Evolutionary conservation across 2,329 filamentous ascomycete genomes (phyloP).

Genomic region (Trichoderma endophyticum): DNA sequence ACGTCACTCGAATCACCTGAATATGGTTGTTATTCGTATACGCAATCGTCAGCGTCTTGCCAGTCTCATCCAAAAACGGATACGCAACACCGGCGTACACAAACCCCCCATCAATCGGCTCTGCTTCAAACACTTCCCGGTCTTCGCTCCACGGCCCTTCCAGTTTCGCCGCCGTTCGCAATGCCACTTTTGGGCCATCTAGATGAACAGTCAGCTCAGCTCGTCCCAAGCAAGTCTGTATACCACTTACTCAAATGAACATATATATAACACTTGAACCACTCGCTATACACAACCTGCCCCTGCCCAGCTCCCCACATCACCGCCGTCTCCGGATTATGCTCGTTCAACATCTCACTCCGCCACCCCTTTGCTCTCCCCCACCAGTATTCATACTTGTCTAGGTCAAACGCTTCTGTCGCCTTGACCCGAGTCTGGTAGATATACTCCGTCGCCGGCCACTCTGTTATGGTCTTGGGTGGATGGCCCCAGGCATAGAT

Average conservation of each 20-base stretch:
- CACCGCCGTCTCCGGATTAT: constrained; percentile 36
- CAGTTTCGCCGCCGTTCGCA: constrained; percentile 25
- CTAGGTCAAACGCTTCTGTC: constrained; percentile 35
- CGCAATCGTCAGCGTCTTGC: constrained; percentile 36
- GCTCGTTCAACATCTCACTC: constrained; percentile 29
- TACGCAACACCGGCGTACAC: constrained; percentile 39
- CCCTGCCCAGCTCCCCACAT: constrained; percentile 39
- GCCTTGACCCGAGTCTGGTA: constrained; percentile 38
- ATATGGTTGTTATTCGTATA: constrained; percentile 41
- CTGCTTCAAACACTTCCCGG: constrained; percentile 34
- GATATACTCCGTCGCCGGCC: constrained; percentile 29
- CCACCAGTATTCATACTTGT: constrained; percentile 42
- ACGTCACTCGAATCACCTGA: constrained; percentile 35
- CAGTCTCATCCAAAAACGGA: constrained; percentile 37
- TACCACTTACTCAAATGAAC: constrained; percentile 28
- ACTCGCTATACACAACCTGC: constrained; percentile 36
- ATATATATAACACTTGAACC: constrained; percentile 36
- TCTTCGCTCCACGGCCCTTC: constrained; percentile 39
- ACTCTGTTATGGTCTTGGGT: constrained; percentile 30
- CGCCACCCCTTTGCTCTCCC: constrained; percentile 38
- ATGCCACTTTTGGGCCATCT: constrained; percentile 17
- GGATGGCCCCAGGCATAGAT: constrained; percentile 40
- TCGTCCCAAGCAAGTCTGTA: not conserved
- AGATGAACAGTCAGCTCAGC: not conserved
- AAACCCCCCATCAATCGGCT: constrained; percentile 29